A percentile compares a stretch with the other conserved stretches of the same genome.
Evolutionary conservation across 495 filamentous ascomycete species (phyloP).

Genomic region (Poronia punctata): DNA sequence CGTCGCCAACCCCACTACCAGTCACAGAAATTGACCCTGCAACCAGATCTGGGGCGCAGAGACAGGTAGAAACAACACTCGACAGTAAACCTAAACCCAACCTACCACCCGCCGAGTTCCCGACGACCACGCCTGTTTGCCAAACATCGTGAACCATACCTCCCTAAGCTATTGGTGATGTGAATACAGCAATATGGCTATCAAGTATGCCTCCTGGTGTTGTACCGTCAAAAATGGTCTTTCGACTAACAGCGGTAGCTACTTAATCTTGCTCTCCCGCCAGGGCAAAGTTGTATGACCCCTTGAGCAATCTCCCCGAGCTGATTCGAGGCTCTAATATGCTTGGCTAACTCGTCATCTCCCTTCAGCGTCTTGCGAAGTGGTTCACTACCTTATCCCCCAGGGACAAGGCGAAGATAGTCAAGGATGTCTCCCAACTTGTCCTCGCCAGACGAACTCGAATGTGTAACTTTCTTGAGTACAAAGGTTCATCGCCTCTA

Average conservation of each 20-base stretch:
- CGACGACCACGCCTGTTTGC: neutral
- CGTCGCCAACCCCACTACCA: conserved; percentile 26
- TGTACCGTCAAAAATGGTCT: neutral
- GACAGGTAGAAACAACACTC: no score
- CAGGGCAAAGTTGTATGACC: conserved; percentile 95
- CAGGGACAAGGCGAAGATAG: conserved; percentile 98
- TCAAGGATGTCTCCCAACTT: conserved; percentile 98
- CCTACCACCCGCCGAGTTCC: no score
- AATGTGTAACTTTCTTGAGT: conserved; percentile 99
- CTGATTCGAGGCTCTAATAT: conserved; percentile 10
- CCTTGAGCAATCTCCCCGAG: conserved; percentile 34
- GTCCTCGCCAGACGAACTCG: conserved; percentile 90
- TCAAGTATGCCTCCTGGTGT: conserved; percentile 30
- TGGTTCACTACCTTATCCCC: conserved; percentile 99
- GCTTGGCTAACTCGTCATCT: conserved; percentile 26
- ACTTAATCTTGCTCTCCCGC: conserved; percentile 91
- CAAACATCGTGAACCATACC: conserved; percentile 10
- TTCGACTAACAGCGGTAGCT: conserved; percentile 54
- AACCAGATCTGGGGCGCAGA: conserved; percentile 3
- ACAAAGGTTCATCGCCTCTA: conserved; percentile 72
- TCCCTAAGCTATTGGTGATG: conserved; percentile 23
- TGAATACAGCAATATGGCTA: conserved; percentile 38
- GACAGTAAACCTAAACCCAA: no score
- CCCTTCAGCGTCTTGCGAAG: conserved; percentile 82
- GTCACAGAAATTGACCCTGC: conserved; percentile 14